These are phyloP conservation scores for Termitomyces bulborhizus DNA, from an alignment of 768 basidiomycete species.

Conservation along the genomic window DNA sequence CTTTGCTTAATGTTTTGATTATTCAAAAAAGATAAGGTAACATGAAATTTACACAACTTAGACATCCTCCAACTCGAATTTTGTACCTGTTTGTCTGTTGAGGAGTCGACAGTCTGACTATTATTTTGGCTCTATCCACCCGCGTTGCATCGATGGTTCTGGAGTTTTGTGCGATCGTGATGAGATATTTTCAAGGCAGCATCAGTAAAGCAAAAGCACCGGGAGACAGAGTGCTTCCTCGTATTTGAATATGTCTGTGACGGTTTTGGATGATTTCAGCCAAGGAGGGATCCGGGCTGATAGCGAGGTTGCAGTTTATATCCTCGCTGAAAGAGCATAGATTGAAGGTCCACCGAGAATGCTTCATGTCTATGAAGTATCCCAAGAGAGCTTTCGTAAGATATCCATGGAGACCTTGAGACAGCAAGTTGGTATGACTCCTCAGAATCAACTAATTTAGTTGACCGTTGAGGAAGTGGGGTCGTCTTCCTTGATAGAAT, in stretches of 20 bases:
- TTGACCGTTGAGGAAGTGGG: no score
- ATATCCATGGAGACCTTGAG: neutral
- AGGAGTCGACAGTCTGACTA: neutral
- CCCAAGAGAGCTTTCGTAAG: neutral
- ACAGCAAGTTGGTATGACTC: neutral
- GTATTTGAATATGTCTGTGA: neutral
- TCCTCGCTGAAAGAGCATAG: neutral
- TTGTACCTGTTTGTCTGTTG: neutral
- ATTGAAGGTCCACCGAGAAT: neutral
- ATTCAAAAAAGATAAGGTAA: no score
- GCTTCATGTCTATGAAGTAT: neutral
- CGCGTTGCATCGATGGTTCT: neutral
- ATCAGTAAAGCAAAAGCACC: neutral
- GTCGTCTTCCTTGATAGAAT: no score
- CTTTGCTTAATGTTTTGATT: no score
- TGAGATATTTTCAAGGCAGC: neutral
- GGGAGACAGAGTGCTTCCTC: neutral
- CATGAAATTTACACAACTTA: no score
- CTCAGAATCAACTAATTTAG: neutral
- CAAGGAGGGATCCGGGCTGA: slow-evolving; percentile 1
- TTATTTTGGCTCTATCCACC: neutral
- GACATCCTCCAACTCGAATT: no score
- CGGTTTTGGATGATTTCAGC: neutral
- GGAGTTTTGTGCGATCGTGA: no score
- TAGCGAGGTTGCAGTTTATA: slow-evolving; percentile 1